Evolutionary conservation across 2,329 filamentous ascomycete species (phyloP).

Genomic region (Biscogniauxia mediterranea): DNA sequence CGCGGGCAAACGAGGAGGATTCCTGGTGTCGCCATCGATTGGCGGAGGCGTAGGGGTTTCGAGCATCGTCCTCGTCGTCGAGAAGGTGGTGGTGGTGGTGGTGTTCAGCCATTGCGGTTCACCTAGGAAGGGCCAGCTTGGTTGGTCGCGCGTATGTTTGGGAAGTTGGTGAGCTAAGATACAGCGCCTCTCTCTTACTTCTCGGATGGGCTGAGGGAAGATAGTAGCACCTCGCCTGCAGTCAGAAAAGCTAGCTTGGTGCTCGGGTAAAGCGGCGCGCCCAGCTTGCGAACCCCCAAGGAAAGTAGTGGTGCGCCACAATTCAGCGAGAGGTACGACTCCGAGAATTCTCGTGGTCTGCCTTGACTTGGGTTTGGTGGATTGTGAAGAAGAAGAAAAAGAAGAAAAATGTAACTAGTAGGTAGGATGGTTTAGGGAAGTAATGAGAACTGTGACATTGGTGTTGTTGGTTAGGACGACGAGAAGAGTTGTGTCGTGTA

Average conservation of each 20-base stretch:
- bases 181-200: neutral
- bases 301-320: no score
- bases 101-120: constrained; percentile 21
- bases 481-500: neutral
- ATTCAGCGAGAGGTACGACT: no score
- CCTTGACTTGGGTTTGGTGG: no score
- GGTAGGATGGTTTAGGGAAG: neutral
- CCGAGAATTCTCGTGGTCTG: no score
- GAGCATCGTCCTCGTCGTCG: constrained; percentile 34
- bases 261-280: no score
- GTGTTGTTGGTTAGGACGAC: no score
- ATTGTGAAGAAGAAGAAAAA: neutral
- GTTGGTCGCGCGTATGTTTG: neutral
- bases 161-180: constrained; percentile 5
- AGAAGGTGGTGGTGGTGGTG: constrained; percentile 23
- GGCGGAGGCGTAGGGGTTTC: constrained; percentile 55
- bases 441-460: no score
- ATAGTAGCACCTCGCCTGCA: no score
- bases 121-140: no score
- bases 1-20: constrained; percentile 54
- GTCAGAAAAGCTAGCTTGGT: no score
- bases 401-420: neutral
- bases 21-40: constrained; percentile 65
- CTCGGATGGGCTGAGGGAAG: no score
- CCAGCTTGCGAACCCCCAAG: no score